Base-by-base conservation (phyloP, 345 rosid genomes). In the Draba incana region DNA sequence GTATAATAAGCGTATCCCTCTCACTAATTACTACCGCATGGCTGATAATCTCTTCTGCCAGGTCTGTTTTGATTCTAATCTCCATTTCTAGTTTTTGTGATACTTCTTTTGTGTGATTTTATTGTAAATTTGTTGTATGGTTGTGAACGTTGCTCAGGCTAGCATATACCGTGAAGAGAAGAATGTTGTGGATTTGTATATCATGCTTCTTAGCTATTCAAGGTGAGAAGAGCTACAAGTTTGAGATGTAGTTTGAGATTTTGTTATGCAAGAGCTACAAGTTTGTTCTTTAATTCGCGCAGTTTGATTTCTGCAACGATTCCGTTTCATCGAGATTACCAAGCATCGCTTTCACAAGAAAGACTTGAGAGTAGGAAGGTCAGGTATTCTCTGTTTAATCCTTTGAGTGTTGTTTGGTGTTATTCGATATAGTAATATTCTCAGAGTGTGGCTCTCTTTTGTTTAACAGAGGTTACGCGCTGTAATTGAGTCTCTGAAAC, bases 281-380 rank as follows among this genome's bases (percentile, higher is more conserved):
- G 39, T 67, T 57, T 66, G 35, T 54, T 43, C 44, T 10, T 41
- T 5, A n/a, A 38, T 47, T 53, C 52, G 33, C 39, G 35, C 82
- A 94, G 98, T 85, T 86, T 94, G 88, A 90, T 91, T 25, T 86
- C 96, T 38, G 99, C 91, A 77, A 94, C 97, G 7, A 94, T 91
- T 67, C 99, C 97, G 0, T 85, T 72, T 59, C 99, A 94, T 81
- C 89, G 85, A 68, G 99, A 92, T 75, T 91, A 89, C 57, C 93
- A 78, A 31, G 77, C 62, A 33, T 75, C 77, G 60, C 82, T 68
- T 74, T 63, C 80, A 41, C 91, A 82, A 75, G 97, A 84, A 66
- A 87, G 83, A 70, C 69, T 74, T 5, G 63, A 33, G 70, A 84
- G 81, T 75, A 88, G 68, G 82, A 92, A 88, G 97, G 97, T 92